Evolutionary conservation across 306 rosid genomes (phyloP), one percentile per base, ranked within the genome.

Genomic region (Rosa multiflora): DNA sequence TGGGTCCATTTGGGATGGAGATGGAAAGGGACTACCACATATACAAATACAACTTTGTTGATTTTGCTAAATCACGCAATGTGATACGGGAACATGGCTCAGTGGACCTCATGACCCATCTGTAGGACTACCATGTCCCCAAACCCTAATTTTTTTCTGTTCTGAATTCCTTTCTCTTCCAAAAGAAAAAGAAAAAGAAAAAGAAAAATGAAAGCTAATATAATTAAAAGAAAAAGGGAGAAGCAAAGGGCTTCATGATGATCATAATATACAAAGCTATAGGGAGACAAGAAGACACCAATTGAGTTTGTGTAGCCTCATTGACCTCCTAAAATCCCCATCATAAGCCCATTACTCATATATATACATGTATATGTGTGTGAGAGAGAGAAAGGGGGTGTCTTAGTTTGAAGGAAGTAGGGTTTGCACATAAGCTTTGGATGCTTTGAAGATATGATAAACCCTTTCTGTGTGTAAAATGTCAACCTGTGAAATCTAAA

Each of bases 251-350:
- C 59, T 80, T 78, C 85, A 88, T 84, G 72, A 83, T 85, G 71
- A 88, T 91, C 85, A 88, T 88, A 52, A 83, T 80, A 76, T 64
- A 10, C 64, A 80, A n/a, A 2, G 61, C 83, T 70, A 32, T 74
- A 79, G 82, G 92, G 92, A 87, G 98, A 91, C 97, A 90, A 81
- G 83, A 93, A 85, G 85, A 90, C 95, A 89, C 76, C 94, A 84
- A 88, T 67, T 75, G 86, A 91, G 92, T 93, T 44, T 91, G 91
- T 90, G 90, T 87, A 82, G 78, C 80, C 88, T 37, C 80, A 87
- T 92, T 90, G 89, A 87, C 96, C 83, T 64, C 87, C 80, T 81
- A 67, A 32, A 81, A n/a, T 67, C 85, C 79, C 59, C 92, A 88
- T 88, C 88, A 85, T 84, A 79, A 58, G 64, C 83, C 79, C 79